Base-by-base conservation (phyloP, 2,329 filamentous ascomycete species). In the Aplosporella prunicola region DNA sequence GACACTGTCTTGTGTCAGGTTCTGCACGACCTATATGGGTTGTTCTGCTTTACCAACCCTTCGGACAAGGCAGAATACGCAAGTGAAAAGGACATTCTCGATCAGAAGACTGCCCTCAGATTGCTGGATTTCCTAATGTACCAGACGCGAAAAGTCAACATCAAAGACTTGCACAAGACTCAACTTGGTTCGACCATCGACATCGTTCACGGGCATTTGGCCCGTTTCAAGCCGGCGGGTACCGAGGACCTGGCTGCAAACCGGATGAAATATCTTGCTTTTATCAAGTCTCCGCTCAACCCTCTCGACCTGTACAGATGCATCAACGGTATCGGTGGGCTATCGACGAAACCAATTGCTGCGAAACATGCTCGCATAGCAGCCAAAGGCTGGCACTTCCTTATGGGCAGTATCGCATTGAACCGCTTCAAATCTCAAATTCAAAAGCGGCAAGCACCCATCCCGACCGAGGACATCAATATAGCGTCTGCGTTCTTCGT, bases 141-240 rank as follows among this genome's bases (percentile, higher is more conserved):
- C 23, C 77, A 95, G 41, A 85, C 85, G 2, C 80, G 80, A 33
- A 79, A 82, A 43, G 80, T 95, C 68, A 80, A 84, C 15, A 82
- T 93, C 65, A 93, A 89, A 51, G 91, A 96, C 47, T 64, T 96
- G 13, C 75, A 87, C 11, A 96, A 93, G 57, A 91, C 87, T 11
- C 86, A 96, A 39, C 68, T 98, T 37, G 93, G 89, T 56, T 76
- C 72, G 11, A 86, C 87, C 0, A 91, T 98, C 41, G 91, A 98
- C 42, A 87, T 88, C 48, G 85, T 98, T 61, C 88, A 96, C 55
- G 79, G 85, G 47, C 80, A 84, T 5, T 80, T 96, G 37, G 86
- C 85, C 1, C 61, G 66, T 13, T 76, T 81, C 18, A 94, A 88
- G 56, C 76, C 80, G 9, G 26, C 38, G 18, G 38, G 38, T 1